Evolutionary conservation across 805 yeast genomes (phyloP), one percentile per base, ranked within the genome.

Genomic region (Kuraishia piskuri): DNA sequence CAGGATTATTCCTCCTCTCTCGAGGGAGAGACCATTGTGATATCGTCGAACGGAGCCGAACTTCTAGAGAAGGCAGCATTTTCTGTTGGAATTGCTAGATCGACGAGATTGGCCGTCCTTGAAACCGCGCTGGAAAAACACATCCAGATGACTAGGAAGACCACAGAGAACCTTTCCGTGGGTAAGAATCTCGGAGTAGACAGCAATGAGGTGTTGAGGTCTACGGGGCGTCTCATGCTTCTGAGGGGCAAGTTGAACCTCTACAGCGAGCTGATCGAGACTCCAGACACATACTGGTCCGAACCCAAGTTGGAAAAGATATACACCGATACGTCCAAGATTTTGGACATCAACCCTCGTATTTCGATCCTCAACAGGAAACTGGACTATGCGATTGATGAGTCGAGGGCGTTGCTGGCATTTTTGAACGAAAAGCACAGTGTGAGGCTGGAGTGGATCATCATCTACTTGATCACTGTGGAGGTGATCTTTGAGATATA

Each of bases 201-300:
- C 6, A 86, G 84, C 54, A 69, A 76, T 1, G 90, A 88, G 44
- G 82, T 86, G 3, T 68, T 90, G 50, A 74, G 74, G 58, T 73
- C 84, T 4, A 88, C 94, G 0, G 97, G 97, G 0, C 74, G 83
- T 53, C 71, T 91, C 22, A 79, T 91, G 58, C 70, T 88, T 47
- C 71, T 91, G 14, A 72, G 97, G 55, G 96, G 96, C 1, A 86
- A 86, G 59, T 74, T 91, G 59, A 91, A 91, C 60, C 70, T 91
- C 31, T 90, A 91, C 66, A 86, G 92, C 9, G 96, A 90, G 62
- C 75, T 91, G 55, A 88, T 89, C 26, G 97, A 90, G 60, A 89
- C 95, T 0, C 97, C 97, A 0, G 97, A 91, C 65, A 69, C 90
- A 47, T 91, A 90, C 67, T 91, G 97, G 97, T 79, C 89, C 49